These are phyloP conservation scores for Russula brevipes DNA, from an alignment of 768 basidiomycete species.

Conservation along the genomic window DNA sequence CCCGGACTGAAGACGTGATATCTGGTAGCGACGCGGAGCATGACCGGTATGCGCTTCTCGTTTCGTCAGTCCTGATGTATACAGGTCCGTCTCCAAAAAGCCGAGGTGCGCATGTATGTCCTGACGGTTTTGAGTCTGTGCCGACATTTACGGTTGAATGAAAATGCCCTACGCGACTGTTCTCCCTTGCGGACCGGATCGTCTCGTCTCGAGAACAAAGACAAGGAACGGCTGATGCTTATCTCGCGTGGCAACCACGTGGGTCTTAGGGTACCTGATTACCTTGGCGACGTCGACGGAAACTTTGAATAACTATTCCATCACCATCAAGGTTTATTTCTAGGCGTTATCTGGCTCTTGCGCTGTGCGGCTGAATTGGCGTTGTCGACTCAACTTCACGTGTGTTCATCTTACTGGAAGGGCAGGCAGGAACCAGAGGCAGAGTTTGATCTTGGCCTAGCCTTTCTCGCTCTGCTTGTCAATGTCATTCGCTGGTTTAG, in stretches of 20 bases:
- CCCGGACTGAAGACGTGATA: neutral
- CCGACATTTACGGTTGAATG: neutral
- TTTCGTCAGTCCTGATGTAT: conserved; percentile 11
- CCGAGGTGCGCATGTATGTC: neutral
- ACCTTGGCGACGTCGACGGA: conserved; percentile 4
- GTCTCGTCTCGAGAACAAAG: neutral
- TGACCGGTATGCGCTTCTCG: neutral
- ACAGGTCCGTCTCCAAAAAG: conserved; percentile 3
- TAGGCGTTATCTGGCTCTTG: neutral
- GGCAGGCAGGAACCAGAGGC: neutral
- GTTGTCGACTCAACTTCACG: neutral
- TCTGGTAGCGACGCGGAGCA: neutral
- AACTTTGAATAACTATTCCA: neutral
- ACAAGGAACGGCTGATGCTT: neutral
- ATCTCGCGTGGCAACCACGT: conserved; percentile 5
- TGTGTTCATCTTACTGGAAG: neutral
- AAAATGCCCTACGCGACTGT: neutral
- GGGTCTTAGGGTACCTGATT: neutral
- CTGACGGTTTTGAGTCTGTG: neutral
- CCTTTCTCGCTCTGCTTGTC: conserved; percentile 4
- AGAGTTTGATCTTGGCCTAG: neutral
- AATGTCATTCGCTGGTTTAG: conserved; percentile 6
- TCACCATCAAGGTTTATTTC: neutral
- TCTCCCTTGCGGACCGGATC: neutral
- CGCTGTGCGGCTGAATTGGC: too few relatives aligned